These are phyloP conservation scores for Mallotus nudiflorus DNA, from an alignment of 345 rosid species.

Conservation along the genomic window DNA sequence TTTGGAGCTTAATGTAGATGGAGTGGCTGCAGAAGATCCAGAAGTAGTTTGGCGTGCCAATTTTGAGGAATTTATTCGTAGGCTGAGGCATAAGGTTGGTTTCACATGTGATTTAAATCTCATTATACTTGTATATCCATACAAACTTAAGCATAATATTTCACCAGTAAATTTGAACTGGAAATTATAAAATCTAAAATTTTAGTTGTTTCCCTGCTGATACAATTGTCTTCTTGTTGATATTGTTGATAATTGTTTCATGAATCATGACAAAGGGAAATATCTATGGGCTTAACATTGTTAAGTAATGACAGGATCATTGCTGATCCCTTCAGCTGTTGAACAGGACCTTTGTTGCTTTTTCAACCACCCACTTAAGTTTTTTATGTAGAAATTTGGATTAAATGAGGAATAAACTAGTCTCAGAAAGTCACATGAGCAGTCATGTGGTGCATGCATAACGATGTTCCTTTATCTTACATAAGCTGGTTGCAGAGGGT, in stretches of 20 bases:
- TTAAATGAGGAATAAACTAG: background rate
- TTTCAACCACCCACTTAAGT: background rate
- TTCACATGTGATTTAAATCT: constrained; percentile 10
- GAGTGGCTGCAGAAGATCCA: constrained; percentile 31
- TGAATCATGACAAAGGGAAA: background rate
- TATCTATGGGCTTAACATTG: background rate
- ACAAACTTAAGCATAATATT: no score
- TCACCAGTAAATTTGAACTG: background rate
- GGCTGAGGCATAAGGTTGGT: constrained; percentile 80
- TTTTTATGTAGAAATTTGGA: background rate
- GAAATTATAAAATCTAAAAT: background rate
- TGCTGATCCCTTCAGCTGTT: background rate
- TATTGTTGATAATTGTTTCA: background rate
- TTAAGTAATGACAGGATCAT: background rate
- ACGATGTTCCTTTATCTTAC: background rate
- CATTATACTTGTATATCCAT: background rate
- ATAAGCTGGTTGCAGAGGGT: background rate
- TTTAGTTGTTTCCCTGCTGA: background rate
- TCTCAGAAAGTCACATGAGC: background rate
- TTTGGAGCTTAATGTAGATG: constrained; percentile 37
- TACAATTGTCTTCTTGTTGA: background rate
- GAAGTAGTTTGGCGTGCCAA: constrained; percentile 78
- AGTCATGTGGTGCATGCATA: background rate
- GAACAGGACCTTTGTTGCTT: background rate
- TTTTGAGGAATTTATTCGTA: constrained; percentile 69